Evolutionary conservation across 176 grass and related monocot genomes (phyloP), one percentile per base, ranked within the genome.

Genomic region (Triticum dicoccoides): DNA sequence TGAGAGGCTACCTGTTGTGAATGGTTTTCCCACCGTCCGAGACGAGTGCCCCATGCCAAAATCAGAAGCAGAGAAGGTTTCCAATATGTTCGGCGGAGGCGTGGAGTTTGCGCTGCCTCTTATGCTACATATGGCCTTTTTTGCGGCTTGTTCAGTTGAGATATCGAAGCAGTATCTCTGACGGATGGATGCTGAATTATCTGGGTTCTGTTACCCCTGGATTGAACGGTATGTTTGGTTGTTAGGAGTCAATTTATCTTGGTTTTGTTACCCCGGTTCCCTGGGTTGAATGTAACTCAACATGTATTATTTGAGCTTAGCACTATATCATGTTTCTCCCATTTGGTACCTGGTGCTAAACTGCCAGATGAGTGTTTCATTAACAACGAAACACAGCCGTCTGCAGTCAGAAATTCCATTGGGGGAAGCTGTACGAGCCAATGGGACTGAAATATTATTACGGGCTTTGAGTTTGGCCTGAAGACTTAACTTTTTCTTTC

Each of bases 171-270:
- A 44, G 35, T 61, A 63, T 74, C 35, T n/a, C 56, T 73, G 24
- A 41, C 14, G 54, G 54, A 70, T 54, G 35, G 80, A 34, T 69
- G 13, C 33, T 82, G 20, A 56, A 70, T 81, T 79, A 81, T 81
- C 41, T 15, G 39, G 61, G 23, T 66, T 73, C 10, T 73, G 70
- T 73, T 73, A 73, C 69, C 37, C 20, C 18, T 5, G 20, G 37
- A 72, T 72, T 42, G 10, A 51, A 76, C 24, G 27, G 25, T 51
- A 76, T 51, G 73, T 76, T 76, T 0, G 38, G 42, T 42, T 51
- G n/a, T 15, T 75, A 76, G 72, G 71, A 8, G 12, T 74, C 13
- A 47, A 9, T 74, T 74, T 49, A 29, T 74, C 71, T 24, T 47
- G 12, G 23, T 74, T 74, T 74, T 72, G 21, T 74, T 73, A 45